Percentiles rank a stretch among this genome's conserved stretches.
Conservation (phyloP, 2,329 filamentous ascomycete species). For the Neopestalotiopsis sp. region DNA sequence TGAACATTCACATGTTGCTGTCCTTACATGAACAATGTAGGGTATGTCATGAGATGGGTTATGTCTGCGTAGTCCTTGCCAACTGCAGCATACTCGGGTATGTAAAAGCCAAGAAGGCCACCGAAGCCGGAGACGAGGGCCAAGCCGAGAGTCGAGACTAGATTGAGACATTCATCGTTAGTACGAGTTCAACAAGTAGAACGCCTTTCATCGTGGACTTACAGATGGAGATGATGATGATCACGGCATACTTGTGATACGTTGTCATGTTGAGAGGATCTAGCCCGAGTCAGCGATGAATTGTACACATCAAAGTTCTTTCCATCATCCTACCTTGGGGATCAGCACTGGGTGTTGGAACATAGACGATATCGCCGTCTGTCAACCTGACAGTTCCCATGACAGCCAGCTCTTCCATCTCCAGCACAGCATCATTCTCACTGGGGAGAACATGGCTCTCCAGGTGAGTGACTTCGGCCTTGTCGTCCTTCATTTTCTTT, state of each 20-base stretch:
- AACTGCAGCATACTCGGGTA: constrained; percentile 41
- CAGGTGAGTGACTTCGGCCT: not conserved
- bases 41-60: constrained; percentile 42
- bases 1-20: no score
- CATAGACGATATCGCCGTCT: constrained; percentile 39
- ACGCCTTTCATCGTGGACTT: not conserved
- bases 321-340: constrained; percentile 28
- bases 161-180: constrained; percentile 13
- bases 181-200: not conserved
- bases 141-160: constrained; percentile 45
- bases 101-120: constrained; percentile 46
- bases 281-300: constrained; percentile 21
- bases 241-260: constrained; percentile 35
- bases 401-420: constrained; percentile 18
- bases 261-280: constrained; percentile 35
- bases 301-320: not conserved
- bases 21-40: constrained; percentile 31
- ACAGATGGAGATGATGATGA: constrained; percentile 33
- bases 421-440: not conserved
- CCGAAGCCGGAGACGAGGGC: constrained; percentile 47
- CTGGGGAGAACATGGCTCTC: not conserved
- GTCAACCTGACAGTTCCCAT: constrained; percentile 33
- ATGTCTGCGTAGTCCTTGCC: constrained; percentile 46
- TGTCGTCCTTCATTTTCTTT: constrained; percentile 1
- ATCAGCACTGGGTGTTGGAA: constrained; percentile 40